Percentiles rank a stretch among this genome's conserved stretches.
Conservation (phyloP, 257 asterid genomes). For the Coffea canephora region DNA sequence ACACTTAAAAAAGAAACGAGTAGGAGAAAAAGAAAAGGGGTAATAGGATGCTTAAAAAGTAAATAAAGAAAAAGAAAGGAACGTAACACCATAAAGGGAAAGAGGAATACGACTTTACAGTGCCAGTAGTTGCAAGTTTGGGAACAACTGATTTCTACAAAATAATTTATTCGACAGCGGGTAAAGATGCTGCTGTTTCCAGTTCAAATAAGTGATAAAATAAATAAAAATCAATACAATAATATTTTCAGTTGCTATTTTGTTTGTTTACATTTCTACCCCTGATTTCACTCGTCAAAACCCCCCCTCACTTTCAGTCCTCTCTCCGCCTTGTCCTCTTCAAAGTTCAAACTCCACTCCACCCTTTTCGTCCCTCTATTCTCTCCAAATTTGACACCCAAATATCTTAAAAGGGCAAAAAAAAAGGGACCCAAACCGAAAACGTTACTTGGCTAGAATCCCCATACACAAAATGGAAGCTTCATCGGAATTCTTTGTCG, state of each 20-base stretch:
- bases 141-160: neutral
- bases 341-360: constrained; percentile 37
- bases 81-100: neutral
- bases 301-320: constrained; percentile 53
- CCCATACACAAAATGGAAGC: constrained; percentile 32
- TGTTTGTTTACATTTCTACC: constrained; percentile 36
- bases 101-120: constrained; percentile 10
- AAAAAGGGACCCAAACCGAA: neutral
- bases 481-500: constrained; percentile 32
- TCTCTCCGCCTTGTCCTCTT: constrained; percentile 36
- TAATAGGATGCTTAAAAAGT: neutral
- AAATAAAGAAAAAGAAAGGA: neutral
- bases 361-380: constrained; percentile 22
- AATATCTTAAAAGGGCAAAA: neutral
- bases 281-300: constrained; percentile 64
- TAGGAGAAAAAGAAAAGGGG: neutral
- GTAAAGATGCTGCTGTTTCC: neutral
- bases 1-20: neutral
- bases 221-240: constrained; percentile 6
- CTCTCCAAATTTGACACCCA: constrained; percentile 12
- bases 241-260: neutral
- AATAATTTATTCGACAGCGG: neutral
- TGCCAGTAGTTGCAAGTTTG: constrained; percentile 16
- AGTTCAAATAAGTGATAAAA: neutral
- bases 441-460: constrained; percentile 1